Percentiles rank a stretch among this genome's conserved stretches.
These are phyloP conservation scores for Colletotrichum melonis DNA, from an alignment of 2,329 filamentous ascomycete genomes.

Conservation along the genomic window DNA sequence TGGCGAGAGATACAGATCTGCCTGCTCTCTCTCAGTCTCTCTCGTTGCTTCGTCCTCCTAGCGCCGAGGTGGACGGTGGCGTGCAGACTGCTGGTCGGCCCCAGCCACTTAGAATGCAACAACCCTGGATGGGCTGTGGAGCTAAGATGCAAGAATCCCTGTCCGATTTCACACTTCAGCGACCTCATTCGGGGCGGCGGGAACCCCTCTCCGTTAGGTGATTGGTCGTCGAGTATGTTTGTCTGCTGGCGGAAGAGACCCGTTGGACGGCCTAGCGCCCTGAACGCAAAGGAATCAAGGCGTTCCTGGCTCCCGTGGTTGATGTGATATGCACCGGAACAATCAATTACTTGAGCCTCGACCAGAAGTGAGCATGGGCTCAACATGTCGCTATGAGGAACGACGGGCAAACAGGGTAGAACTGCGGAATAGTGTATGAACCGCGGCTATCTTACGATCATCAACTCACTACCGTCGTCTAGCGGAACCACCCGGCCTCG, in stretches of 20 bases:
- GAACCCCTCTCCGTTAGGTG: background rate
- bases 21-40: no score
- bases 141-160: conserved; percentile 39
- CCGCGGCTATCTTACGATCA: no score
- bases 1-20: background rate
- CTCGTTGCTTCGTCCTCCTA: conserved; percentile 10
- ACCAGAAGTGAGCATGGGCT: no score
- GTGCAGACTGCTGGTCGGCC: background rate
- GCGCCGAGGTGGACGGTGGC: conserved; percentile 24
- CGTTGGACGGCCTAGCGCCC: conserved; percentile 31
- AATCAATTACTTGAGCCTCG: no score
- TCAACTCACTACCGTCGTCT: no score
- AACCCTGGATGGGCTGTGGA: background rate
- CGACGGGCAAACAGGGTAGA: no score
- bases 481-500: no score
- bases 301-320: no score
- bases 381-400: no score
- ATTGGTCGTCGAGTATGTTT: conserved; percentile 9
- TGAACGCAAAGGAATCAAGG: background rate
- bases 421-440: no score
- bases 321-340: no score
- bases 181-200: conserved; percentile 4
- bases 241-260: conserved; percentile 9
- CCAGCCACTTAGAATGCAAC: conserved; percentile 35
- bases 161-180: conserved; percentile 35